A percentile compares a stretch with the other conserved stretches of the same genome.
These are phyloP conservation scores for Colletotrichum sp. DNA, from an alignment of 2,329 filamentous ascomycete species.

Conservation along the genomic window DNA sequence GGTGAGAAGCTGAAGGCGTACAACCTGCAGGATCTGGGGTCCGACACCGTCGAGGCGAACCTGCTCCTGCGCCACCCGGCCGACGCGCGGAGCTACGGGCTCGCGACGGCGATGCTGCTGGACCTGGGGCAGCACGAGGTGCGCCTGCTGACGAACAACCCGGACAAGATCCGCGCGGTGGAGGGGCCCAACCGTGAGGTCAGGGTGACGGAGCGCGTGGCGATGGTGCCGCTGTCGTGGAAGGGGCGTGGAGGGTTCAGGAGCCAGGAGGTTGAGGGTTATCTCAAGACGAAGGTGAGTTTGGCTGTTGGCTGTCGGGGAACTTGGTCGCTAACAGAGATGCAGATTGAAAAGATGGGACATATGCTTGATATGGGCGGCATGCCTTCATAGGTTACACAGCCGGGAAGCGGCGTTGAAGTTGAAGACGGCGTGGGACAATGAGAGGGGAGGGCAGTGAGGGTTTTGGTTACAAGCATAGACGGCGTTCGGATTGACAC, in stretches of 20 bases:
- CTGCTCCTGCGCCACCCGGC: conserved; percentile 89
- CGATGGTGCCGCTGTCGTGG: conserved; percentile 97
- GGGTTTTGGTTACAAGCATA: conserved; percentile 4
- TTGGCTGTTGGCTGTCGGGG: not conserved
- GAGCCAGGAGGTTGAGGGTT: conserved; percentile 89
- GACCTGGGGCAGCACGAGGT: conserved; percentile 84
- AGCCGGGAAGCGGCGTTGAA: not conserved
- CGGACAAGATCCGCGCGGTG: conserved; percentile 93
- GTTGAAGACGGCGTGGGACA: not conserved
- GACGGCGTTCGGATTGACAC: conserved; percentile 17
- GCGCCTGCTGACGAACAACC: conserved; percentile 91
- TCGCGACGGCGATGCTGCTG: conserved; percentile 93
- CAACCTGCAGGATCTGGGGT: conserved; percentile 94
- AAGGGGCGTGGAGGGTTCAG: conserved; percentile 82
- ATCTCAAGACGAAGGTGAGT: conserved; percentile 90
- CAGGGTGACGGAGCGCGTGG: conserved; percentile 84
- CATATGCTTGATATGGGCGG: conserved; percentile 71
- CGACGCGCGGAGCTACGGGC: conserved; percentile 90
- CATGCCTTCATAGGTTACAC: conserved; percentile 7
- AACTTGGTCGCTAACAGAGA: not conserved
- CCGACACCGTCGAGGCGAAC: conserved; percentile 98
- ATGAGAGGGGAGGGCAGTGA: not conserved
- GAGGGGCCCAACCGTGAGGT: conserved; percentile 91
- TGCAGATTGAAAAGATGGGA: conserved; percentile 85
- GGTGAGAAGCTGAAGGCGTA: conserved; percentile 98